phyloP scores from a whole-genome alignment of 2,329 filamentous ascomycete genomes.

The Epichloe elymi region DNA sequence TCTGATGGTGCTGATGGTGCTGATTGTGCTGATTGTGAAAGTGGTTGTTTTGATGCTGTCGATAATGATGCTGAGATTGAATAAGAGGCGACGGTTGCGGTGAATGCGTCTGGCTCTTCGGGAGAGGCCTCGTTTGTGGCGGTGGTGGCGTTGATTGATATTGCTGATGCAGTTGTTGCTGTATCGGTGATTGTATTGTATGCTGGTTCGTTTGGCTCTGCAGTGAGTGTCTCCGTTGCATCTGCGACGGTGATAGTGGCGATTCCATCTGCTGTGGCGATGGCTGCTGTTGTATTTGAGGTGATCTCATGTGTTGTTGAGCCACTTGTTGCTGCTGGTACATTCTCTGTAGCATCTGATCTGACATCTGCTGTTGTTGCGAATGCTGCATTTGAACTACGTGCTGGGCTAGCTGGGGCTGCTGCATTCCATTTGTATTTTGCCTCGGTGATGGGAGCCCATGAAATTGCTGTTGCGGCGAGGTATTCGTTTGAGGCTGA shows the following conservation, averaged over 20 bases:
- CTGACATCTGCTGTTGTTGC: constrained; percentile 4
- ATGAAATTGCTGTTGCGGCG: constrained; percentile 5
- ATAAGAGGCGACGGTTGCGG: constrained; percentile 11
- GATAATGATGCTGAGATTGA: constrained; percentile 4
- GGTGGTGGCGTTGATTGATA: constrained; percentile 9
- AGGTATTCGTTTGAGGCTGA: constrained; percentile 10
- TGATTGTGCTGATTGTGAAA: background rate
- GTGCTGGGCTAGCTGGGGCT: constrained; percentile 4
- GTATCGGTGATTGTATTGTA: constrained; percentile 6
- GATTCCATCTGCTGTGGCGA: constrained; percentile 7
- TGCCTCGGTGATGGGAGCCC: constrained; percentile 4
- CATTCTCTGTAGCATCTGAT: constrained; percentile 7
- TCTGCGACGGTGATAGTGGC: constrained; percentile 6
- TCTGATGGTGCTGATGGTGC: background rate
- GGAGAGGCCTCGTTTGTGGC: constrained; percentile 3
- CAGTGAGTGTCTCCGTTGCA: constrained; percentile 7
- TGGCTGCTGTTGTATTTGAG: constrained; percentile 10
- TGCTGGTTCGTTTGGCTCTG: constrained; percentile 6
- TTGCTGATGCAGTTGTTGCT: constrained; percentile 17
- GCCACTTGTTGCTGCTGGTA: constrained; percentile 8
- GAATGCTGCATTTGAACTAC: constrained; percentile 6
- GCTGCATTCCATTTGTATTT: constrained; percentile 2
- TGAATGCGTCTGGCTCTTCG: constrained; percentile 13
- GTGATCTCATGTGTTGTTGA: constrained; percentile 7
- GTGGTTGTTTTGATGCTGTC: background rate